Conservation (phyloP, 2,329 filamentous ascomycete species). For the Xylaria hypoxylon region DNA sequence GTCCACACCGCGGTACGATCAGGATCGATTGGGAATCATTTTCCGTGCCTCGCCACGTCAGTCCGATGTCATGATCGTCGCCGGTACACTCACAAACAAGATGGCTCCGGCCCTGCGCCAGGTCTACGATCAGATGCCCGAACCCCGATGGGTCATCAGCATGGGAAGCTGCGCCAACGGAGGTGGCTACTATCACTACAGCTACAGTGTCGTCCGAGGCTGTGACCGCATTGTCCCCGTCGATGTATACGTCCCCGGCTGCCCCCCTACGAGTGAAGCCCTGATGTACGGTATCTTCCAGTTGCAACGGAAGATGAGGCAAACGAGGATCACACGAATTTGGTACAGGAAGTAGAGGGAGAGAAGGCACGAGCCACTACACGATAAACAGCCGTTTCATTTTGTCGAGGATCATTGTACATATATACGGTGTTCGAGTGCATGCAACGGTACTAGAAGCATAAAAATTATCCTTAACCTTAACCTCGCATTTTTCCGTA, state of each 20-base stretch:
- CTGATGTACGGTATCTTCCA: constrained; percentile 79
- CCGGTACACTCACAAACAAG: constrained; percentile 93
- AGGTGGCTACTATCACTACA: constrained; percentile 89
- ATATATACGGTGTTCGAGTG: constrained; percentile 40
- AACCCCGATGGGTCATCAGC: constrained; percentile 85
- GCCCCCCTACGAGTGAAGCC: constrained; percentile 72
- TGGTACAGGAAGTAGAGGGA: constrained; percentile 67
- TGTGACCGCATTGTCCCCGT: constrained; percentile 83
- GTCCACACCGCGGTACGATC: constrained; percentile 88
- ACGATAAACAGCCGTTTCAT: constrained; percentile 39
- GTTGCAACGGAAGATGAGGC: constrained; percentile 80
- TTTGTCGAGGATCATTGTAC: constrained; percentile 44
- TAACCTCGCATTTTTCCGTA: not conserved
- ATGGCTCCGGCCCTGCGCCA: constrained; percentile 92
- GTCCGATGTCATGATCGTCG: constrained; percentile 93
- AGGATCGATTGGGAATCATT: constrained; percentile 89
- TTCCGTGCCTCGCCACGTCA: constrained; percentile 90
- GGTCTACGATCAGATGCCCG: constrained; percentile 96
- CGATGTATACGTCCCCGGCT: constrained; percentile 83
- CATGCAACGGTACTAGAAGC: constrained; percentile 39
- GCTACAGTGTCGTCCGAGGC: constrained; percentile 80
- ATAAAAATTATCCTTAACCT: constrained; percentile 32
- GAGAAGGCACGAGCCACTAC: constrained; percentile 16
- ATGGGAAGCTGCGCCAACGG: constrained; percentile 90
- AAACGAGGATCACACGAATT: constrained; percentile 66